phyloP scores from a whole-genome alignment of 257 asterid genomes.

The Przewalskia tangutica region DNA sequence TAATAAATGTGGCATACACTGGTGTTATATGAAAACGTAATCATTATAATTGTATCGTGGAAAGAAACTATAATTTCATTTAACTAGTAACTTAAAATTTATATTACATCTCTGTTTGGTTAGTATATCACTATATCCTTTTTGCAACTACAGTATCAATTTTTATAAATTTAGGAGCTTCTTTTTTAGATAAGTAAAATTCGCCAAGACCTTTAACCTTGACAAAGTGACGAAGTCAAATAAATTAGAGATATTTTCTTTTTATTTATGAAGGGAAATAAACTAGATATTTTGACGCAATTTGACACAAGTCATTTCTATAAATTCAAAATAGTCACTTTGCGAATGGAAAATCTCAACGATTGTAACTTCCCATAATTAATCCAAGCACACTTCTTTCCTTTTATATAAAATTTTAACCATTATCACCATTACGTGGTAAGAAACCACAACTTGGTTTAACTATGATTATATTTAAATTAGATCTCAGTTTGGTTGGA shows the following conservation, averaged over 20 bases:
- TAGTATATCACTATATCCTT: background rate
- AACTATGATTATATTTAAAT: background rate
- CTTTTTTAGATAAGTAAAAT: background rate
- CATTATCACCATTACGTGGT: background rate
- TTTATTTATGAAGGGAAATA: background rate
- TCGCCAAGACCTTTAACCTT: background rate
- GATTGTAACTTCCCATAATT: background rate
- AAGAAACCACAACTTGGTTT: background rate
- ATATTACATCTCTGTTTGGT: background rate
- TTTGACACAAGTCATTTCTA: background rate
- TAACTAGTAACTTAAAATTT: background rate
- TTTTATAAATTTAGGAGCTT: background rate
- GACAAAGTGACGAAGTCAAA: background rate
- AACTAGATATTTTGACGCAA: background rate
- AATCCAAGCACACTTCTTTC: background rate
- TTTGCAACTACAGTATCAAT: background rate
- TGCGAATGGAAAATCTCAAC: background rate
- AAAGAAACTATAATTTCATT: background rate
- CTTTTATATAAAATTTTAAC: background rate
- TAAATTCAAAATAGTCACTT: background rate
- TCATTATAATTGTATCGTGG: background rate
- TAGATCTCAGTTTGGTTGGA: background rate
- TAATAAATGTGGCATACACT: background rate
- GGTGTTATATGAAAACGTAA: background rate
- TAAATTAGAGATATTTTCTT: background rate